Conservation (phyloP, 768 basidiomycete species). For the Collybia mongolica region DNA sequence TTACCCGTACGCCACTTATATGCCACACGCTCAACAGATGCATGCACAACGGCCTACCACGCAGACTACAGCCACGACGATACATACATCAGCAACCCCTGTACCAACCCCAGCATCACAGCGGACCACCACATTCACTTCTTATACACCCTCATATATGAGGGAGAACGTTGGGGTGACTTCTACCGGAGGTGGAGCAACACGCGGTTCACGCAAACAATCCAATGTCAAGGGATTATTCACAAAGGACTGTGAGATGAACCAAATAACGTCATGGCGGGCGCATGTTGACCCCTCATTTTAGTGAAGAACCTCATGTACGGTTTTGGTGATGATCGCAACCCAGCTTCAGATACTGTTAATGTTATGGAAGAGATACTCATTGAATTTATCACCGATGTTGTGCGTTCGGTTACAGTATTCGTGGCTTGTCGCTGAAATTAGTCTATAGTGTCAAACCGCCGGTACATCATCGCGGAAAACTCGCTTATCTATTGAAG, state of each 20-base stretch:
- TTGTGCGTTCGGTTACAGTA: slow-evolving; percentile 52
- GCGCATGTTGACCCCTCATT: slow-evolving; percentile 10
- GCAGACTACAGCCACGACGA: slow-evolving; percentile 25
- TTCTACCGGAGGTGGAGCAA: slow-evolving; percentile 35
- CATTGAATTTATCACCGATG: slow-evolving; percentile 86
- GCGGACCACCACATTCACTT: slow-evolving; percentile 50
- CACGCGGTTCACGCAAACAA: slow-evolving; percentile 58
- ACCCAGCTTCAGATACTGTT: slow-evolving; percentile 85
- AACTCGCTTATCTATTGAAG: slow-evolving; percentile 80
- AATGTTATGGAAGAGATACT: slow-evolving; percentile 93
- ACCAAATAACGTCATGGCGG: background rate
- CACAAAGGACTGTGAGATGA: slow-evolving; percentile 71
- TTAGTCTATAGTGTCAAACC: slow-evolving; percentile 57
- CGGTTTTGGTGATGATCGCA: slow-evolving; percentile 90
- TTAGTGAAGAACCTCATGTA: slow-evolving; percentile 87
- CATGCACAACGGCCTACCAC: slow-evolving; percentile 22
- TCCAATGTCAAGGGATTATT: slow-evolving; percentile 75
- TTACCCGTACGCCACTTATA: slow-evolving; percentile 30
- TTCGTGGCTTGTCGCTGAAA: too few species aligned
- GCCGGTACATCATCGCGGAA: slow-evolving; percentile 72
- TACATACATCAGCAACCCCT: slow-evolving; percentile 26
- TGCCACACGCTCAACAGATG: slow-evolving; percentile 36
- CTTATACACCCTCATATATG: slow-evolving; percentile 52
- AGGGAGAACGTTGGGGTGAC: slow-evolving; percentile 47
- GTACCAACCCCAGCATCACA: slow-evolving; percentile 23